Evolutionary conservation across 768 basidiomycete species (phyloP), one percentile per base, ranked within the genome.

Genomic region (Chalciporus piperatus): DNA sequence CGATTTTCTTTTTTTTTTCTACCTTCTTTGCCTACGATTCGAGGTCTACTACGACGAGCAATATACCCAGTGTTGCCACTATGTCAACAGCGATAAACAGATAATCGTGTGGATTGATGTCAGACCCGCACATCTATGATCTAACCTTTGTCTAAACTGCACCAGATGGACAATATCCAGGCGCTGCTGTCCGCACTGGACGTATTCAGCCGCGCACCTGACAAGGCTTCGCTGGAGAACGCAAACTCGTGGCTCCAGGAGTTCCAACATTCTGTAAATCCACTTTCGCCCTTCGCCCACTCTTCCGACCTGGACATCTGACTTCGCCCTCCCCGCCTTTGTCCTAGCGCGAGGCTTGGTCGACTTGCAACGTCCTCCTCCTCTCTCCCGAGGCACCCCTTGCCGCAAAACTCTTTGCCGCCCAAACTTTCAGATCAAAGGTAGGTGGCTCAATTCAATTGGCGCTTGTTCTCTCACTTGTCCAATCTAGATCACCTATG

Each of bases 261-360:
- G 72, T 99, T 98, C 70, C 96, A 99, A 76, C 95, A 98, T 78
- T 95, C 92, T 77, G 96, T 98, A 85, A 88, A 84, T 89, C 77
- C 75, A 76, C 73, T 83, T 83, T 84, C 83, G 78, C 81, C 79
- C 82, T 72, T 82, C 80, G 83, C 64, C 27, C 66, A 59, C 50
- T 59, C 66, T 75, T 79, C 77, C 71, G 76, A 72, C 73, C 75
- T 62, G 76, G 76, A 71, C 77, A 76, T 85, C 85, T 87, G 77
- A 88, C 82, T 69, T 68, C 76, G 72, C 72, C 73, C 74, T 76
- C 73, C 75, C 73, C 75, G 73, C 75, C 71, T 66, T 75, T 81
- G 77, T 77, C 76, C 72, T 81, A 99, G 97, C 80, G 84, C 70
- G 92, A 97, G 72, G 95, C 97, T 60, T 99, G 97, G 97, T 80